phyloP scores from a whole-genome alignment of 805 yeast genomes.

The Spathaspora passalidarum region DNA sequence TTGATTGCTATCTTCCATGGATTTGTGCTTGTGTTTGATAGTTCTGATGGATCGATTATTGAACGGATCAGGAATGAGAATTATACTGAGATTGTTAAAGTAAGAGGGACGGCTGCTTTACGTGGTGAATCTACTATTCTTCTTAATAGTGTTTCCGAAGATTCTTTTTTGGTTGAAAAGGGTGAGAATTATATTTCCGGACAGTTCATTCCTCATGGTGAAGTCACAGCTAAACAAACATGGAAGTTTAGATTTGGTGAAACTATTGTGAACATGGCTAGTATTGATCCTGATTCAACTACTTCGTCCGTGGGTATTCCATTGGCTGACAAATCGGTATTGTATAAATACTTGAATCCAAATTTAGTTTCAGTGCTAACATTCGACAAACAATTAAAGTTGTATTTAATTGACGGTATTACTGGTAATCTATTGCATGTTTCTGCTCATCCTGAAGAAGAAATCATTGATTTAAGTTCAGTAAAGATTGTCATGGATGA shows the following conservation, averaged over 20 bases:
- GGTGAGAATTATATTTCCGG: conserved; percentile 16
- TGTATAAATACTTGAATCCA: conserved; percentile 83
- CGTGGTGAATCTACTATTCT: neutral
- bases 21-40: conserved; percentile 10
- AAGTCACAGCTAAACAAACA: conserved; percentile 15
- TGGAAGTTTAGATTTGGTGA: conserved; percentile 28
- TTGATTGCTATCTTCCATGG: conserved; percentile 11
- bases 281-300: conserved; percentile 19
- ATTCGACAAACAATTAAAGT: conserved; percentile 26
- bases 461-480: conserved; percentile 35
- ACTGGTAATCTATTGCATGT: conserved; percentile 62
- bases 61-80: conserved; percentile 1
- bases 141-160: neutral
- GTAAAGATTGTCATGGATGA: conserved; percentile 68
- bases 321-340: conserved; percentile 64
- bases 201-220: conserved; percentile 14
- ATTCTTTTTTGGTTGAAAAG: conserved; percentile 1
- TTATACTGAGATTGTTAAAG: conserved; percentile 2
- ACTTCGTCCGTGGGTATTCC: conserved; percentile 63
- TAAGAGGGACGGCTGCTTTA: conserved; percentile 3
- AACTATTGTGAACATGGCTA: conserved; percentile 12
- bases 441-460: conserved; percentile 38
- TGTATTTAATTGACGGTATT: conserved; percentile 62
- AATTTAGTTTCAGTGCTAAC: conserved; percentile 54
- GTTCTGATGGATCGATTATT: conserved; percentile 11